Evolutionary conservation across 2,329 filamentous ascomycete genomes (phyloP).

Genomic region (Hymenotorrendiella dingleyae): DNA sequence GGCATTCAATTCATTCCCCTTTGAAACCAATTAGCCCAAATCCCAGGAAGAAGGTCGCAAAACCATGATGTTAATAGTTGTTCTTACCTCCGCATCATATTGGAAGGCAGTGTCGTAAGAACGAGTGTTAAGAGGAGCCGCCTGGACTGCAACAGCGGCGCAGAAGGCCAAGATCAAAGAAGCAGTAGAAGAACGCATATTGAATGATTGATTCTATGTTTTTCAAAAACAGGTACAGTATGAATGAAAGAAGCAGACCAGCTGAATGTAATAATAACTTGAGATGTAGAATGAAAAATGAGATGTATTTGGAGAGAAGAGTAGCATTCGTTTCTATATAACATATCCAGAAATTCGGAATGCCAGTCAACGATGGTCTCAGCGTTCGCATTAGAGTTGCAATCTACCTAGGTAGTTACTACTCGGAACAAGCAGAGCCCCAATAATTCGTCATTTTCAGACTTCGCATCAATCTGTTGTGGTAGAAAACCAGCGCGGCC

Average conservation of each 20-base stretch:
- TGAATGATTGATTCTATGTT: constrained; percentile 5
- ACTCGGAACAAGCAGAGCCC: neutral
- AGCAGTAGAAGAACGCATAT: constrained; percentile 23
- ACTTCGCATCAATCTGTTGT: constrained; percentile 2
- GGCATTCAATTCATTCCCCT: constrained; percentile 8
- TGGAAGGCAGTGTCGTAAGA: constrained; percentile 7
- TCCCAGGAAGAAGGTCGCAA: too few species aligned
- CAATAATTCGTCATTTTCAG: neutral
- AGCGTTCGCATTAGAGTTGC: too few species aligned
- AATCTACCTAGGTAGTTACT: too few species aligned
- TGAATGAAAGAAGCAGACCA: constrained; percentile 12
- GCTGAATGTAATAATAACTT: constrained; percentile 7
- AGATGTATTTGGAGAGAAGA: too few species aligned
- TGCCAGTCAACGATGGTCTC: too few species aligned
- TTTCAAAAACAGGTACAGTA: neutral
- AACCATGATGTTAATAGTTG: too few species aligned
- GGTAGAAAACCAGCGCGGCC: neutral
- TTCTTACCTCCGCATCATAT: too few species aligned
- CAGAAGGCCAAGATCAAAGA: constrained; percentile 24
- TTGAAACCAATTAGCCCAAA: too few species aligned
- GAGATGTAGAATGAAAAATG: neutral
- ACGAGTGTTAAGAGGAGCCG: constrained; percentile 11
- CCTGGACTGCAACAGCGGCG: constrained; percentile 20
- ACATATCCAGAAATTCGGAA: too few species aligned
- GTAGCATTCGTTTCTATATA: too few species aligned